Percentiles rank a stretch among this genome's conserved stretches.
Evolutionary conservation across 805 yeast species (phyloP).

Genomic region (Metschnikowia anglica): DNA sequence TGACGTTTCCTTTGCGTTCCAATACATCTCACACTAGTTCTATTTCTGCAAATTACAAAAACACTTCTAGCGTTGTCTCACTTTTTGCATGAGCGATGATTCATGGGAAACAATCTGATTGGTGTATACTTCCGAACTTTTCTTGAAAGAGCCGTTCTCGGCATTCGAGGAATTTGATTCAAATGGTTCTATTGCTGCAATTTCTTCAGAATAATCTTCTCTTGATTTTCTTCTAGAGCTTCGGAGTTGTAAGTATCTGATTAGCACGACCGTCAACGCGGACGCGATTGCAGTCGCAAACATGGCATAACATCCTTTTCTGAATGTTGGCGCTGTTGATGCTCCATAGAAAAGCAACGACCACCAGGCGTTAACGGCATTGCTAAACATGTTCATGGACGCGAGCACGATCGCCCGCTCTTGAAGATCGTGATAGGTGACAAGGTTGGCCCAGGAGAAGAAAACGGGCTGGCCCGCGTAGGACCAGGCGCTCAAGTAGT

Average conservation of each 20-base stretch:
- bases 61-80: not conserved
- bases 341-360: constrained; percentile 53
- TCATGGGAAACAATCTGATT: constrained; percentile 1
- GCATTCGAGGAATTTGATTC: not conserved
- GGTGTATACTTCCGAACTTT: not conserved
- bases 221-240: not conserved
- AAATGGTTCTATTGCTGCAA: not conserved
- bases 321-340: constrained; percentile 49
- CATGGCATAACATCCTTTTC: constrained; percentile 57
- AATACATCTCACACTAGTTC: constrained; percentile 78
- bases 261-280: constrained; percentile 38
- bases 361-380: constrained; percentile 69
- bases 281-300: constrained; percentile 49
- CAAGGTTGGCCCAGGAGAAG: constrained; percentile 64
- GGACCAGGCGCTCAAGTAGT: constrained; percentile 52
- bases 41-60: not conserved
- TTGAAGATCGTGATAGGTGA: constrained; percentile 57
- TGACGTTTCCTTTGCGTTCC: constrained; percentile 85
- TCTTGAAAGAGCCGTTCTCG: not conserved
- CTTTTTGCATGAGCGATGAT: not conserved
- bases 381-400: constrained; percentile 63
- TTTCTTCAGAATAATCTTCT: not conserved
- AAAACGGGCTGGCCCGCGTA: constrained; percentile 61
- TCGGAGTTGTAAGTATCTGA: constrained; percentile 41
- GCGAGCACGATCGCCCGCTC: constrained; percentile 65